A percentile compares a stretch with the other conserved stretches of the same genome.
Conservation (phyloP, 441 rosid genomes). For the Croton laevigatus region DNA sequence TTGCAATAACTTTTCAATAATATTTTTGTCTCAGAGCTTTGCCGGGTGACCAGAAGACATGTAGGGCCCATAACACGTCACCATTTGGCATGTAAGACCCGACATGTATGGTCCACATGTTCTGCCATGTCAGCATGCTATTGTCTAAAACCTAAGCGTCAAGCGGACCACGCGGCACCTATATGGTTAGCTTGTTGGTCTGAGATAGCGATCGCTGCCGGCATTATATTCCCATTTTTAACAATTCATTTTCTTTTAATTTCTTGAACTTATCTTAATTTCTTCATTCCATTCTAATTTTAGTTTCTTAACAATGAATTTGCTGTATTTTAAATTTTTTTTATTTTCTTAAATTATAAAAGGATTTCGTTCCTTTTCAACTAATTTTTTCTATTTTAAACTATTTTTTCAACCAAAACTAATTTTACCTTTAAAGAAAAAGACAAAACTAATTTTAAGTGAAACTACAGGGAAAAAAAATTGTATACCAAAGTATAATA, state of each 20-base stretch:
- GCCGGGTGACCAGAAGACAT: constrained; percentile 27
- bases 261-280: neutral
- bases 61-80: constrained; percentile 43
- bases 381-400: too few species aligned
- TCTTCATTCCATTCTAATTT: too few species aligned
- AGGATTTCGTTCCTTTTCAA: too few species aligned
- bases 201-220: constrained; percentile 39
- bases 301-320: too few species aligned
- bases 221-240: constrained; percentile 11
- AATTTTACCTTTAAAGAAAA: too few species aligned
- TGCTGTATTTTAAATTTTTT: too few species aligned
- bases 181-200: constrained; percentile 29
- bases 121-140: constrained; percentile 47
- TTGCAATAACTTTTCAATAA: neutral
- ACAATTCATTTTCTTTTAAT: neutral
- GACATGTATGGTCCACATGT: constrained; percentile 43
- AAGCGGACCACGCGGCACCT: constrained; percentile 44
- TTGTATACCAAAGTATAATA: too few species aligned
- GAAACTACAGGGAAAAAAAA: too few species aligned
- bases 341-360: too few species aligned
- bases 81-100: constrained; percentile 13
- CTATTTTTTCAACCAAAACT: too few species aligned
- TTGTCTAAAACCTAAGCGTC: constrained; percentile 27
- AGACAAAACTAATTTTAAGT: too few species aligned
- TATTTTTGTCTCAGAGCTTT: constrained; percentile 12